A percentile compares a stretch with the other conserved stretches of the same genome.
Conservation (phyloP, 176 grass and related monocot species). For the Rhynchospora breviuscula region DNA sequence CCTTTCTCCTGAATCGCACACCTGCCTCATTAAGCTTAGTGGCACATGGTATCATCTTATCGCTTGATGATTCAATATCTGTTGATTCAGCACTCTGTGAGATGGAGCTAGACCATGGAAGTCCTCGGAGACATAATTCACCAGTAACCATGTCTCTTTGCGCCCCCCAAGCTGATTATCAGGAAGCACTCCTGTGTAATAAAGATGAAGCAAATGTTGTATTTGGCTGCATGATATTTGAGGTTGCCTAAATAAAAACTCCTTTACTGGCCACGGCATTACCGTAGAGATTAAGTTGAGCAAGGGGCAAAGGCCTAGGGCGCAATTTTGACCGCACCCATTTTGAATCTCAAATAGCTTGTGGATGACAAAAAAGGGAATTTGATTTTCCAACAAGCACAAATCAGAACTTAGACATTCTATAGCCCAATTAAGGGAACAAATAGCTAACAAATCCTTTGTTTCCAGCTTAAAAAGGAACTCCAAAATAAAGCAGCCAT, state of each 20-base stretch:
- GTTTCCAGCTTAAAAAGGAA: not conserved
- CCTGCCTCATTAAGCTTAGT: slow-evolving; percentile 19
- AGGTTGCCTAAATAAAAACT: too few species aligned
- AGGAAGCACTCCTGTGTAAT: not conserved
- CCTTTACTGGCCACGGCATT: not conserved
- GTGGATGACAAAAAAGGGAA: too few species aligned
- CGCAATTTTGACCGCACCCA: accelerated
- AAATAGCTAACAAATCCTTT: not conserved
- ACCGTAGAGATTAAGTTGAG: not conserved
- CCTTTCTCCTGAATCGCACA: not conserved
- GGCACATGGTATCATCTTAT: slow-evolving; percentile 11
- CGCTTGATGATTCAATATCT: too few species aligned
- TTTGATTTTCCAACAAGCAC: not conserved
- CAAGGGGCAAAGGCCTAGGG: too few species aligned
- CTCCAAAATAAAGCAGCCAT: slow-evolving; percentile 31
- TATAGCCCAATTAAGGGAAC: slow-evolving; percentile 26
- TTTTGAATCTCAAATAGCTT: not conserved
- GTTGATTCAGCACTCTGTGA: too few species aligned
- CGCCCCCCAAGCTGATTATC: too few species aligned
- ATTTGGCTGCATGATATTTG: not conserved
- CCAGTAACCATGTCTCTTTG: too few species aligned
- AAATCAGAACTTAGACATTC: slow-evolving; percentile 29
- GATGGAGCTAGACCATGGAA: not conserved
- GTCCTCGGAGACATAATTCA: not conserved
- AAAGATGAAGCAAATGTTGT: slow-evolving; percentile 36